Conservation (phyloP, 345 rosid genomes). For the Ailanthus altissimus region DNA sequence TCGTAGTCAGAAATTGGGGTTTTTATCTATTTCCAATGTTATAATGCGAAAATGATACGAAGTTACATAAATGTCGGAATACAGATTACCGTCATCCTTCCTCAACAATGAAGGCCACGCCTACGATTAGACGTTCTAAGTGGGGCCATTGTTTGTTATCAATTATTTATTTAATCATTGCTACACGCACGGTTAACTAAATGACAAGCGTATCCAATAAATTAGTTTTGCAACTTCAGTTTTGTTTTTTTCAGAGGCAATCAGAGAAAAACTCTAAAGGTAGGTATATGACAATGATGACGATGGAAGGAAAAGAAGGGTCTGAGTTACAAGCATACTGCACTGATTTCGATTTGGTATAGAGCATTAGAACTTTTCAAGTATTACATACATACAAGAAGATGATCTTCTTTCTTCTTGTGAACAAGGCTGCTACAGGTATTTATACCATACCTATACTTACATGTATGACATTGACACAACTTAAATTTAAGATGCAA, state of each 20-base stretch:
- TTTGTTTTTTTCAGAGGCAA: background rate
- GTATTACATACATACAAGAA: background rate
- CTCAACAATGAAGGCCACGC: background rate
- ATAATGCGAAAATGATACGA: background rate
- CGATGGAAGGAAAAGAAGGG: background rate
- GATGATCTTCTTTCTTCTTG: slow-evolving; percentile 10
- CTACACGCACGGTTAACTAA: no score
- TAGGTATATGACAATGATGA: background rate
- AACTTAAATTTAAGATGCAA: slow-evolving; percentile 19
- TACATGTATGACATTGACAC: slow-evolving; percentile 22
- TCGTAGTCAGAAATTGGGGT: background rate
- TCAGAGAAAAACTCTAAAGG: background rate
- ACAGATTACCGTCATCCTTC: no score
- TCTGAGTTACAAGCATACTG: background rate
- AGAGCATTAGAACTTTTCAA: background rate
- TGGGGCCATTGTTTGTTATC: background rate
- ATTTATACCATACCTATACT: slow-evolving; percentile 19
- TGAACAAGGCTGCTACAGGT: slow-evolving; percentile 13
- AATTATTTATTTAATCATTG: background rate
- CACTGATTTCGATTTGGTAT: background rate
- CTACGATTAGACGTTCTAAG: background rate
- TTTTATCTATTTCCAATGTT: background rate
- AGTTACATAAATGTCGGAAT: no score
- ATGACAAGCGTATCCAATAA: background rate
- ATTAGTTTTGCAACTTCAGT: background rate